These are phyloP conservation scores for Hymenoscyphus fructigenus DNA, from an alignment of 2,329 filamentous ascomycete genomes.

Conservation along the genomic window DNA sequence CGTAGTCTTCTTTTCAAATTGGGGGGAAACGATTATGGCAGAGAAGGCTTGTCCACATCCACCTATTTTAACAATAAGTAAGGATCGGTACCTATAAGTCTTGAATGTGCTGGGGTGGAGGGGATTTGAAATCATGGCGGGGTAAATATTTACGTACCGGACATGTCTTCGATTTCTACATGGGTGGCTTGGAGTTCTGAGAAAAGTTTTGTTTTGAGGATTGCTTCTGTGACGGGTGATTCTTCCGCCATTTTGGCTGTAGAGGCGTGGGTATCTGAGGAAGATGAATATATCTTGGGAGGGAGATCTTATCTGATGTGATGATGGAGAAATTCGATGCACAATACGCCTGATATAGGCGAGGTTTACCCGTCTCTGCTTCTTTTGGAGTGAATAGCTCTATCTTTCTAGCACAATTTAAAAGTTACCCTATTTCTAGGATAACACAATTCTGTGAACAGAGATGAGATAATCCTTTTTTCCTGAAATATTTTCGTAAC, in stretches of 20 bases:
- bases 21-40: conserved; percentile 63
- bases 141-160: conserved; percentile 57
- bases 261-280: neutral
- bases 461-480: too few relatives aligned
- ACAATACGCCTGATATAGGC: conserved; percentile 19
- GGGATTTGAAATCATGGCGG: neutral
- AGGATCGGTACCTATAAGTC: neutral
- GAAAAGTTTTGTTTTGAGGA: conserved; percentile 66
- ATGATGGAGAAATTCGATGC: conserved; percentile 17
- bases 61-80: conserved; percentile 44
- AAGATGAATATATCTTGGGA: neutral
- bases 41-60: conserved; percentile 72
- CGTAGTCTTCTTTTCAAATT: conserved; percentile 59
- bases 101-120: neutral
- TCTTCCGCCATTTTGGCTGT: conserved; percentile 49
- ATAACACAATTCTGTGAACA: too few relatives aligned
- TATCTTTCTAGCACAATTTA: too few relatives aligned
- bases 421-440: too few relatives aligned
- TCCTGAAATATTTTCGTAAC: too few relatives aligned
- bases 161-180: conserved; percentile 89
- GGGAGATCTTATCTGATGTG: conserved; percentile 11
- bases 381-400: too few relatives aligned
- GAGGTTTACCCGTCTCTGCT: neutral
- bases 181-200: conserved; percentile 71
- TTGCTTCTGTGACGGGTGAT: conserved; percentile 69